Evolutionary conservation across 75 land plant genomes (phyloP), one percentile per base, ranked within the genome.

Genomic region (Larix kaempferi): DNA sequence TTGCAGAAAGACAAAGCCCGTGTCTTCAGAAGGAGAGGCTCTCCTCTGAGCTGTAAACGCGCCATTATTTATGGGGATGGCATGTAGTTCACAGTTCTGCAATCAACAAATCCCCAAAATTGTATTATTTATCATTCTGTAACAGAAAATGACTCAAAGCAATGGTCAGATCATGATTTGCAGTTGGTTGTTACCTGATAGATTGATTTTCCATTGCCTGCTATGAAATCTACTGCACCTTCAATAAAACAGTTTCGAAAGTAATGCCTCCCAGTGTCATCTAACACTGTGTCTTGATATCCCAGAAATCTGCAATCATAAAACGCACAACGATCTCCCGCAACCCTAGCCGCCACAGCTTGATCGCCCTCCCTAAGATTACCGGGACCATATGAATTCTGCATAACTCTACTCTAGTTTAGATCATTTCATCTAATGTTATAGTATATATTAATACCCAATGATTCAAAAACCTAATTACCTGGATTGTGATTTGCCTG

Each of bases 181-280:
- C n/a, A n/a, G n/a, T n/a, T n/a, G n/a, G n/a, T n/a, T n/a, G n/a
- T n/a, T n/a, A n/a, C n/a, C n/a, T n/a, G n/a, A n/a, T n/a, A n/a
- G n/a, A n/a, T n/a, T n/a, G 33, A 29, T 29, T 29, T 29, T 29
- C 33, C 92, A 75, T 85, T 77, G 22, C 92, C 92, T 61, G 56
- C 87, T 33, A 90, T 84, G 83, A 87, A 89, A 76, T 89, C 91
- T 1, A 80, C 79, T 25, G 87, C 81, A 52, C 91, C 91, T 81
- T 89, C 89, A 54, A 89, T 87, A 77, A 82, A 83, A 55, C 91
- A 87, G 49, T 80, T 82, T 19, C 49, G 78, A 79, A 82, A 90
- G 49, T 90, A 90, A 59, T 90, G 92, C 3, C 83, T 56, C 5
- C 92, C 92, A 0, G 33, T 29, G 35, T 85, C 83, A 74, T 90